Evolutionary conservation across 495 filamentous ascomycete species (phyloP).

Genomic region (Hypoxylon intermedium): DNA sequence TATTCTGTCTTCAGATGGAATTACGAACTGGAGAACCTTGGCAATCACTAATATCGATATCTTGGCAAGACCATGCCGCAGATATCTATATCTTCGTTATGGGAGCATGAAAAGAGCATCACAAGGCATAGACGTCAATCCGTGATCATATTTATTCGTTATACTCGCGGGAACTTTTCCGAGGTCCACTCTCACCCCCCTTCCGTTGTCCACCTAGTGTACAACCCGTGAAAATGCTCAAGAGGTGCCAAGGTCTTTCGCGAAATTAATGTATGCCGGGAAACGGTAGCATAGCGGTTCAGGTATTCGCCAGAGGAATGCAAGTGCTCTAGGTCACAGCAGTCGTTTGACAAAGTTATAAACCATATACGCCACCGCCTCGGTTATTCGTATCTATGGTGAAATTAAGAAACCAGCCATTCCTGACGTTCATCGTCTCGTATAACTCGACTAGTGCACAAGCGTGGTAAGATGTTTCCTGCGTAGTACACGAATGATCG

Average conservation of each 20-base stretch:
- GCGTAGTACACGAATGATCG: conserved; percentile 24
- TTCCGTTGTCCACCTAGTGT: conserved; percentile 44
- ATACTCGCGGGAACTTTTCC: conserved; percentile 45
- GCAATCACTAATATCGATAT: no score
- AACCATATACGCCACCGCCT: conserved; percentile 30
- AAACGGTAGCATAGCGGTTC: conserved; percentile 27
- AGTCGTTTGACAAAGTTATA: conserved; percentile 29
- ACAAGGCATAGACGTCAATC: conserved; percentile 22
- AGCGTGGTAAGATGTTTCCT: conserved; percentile 32
- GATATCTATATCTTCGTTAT: no score
- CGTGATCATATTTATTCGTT: conserved; percentile 43
- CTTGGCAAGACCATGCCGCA: no score
- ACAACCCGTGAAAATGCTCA: conserved; percentile 45
- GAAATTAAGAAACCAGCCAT: conserved; percentile 34
- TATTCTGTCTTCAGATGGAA: no score
- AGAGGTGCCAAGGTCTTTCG: conserved; percentile 36
- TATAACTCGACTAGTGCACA: conserved; percentile 30
- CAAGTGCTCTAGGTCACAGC: conserved; percentile 24
- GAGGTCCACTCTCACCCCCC: conserved; percentile 37
- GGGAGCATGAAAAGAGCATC: neutral
- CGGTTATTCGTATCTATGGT: conserved; percentile 40
- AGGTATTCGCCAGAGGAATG: conserved; percentile 31
- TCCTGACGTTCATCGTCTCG: conserved; percentile 20
- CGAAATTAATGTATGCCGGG: conserved; percentile 30
- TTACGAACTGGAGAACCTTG: no score